Evolutionary conservation across 768 basidiomycete genomes (phyloP).

Genomic region (Boletus pseudo-olivaceus): DNA sequence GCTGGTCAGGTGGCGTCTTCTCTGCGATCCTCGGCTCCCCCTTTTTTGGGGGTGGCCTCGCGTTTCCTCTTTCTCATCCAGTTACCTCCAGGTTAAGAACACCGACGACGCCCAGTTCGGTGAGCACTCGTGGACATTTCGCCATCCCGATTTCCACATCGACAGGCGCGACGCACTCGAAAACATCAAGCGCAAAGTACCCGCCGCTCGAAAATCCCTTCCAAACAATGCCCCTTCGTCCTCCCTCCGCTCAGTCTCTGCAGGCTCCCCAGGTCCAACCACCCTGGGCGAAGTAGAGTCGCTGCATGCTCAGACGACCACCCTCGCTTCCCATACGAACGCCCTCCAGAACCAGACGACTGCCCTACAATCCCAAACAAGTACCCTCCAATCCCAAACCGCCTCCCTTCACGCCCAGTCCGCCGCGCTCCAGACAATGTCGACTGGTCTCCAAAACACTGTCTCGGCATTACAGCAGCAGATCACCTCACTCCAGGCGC

Average conservation of each 20-base stretch:
- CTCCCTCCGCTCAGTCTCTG: conserved; percentile 24
- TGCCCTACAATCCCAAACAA: conserved; percentile 26
- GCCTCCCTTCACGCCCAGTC: conserved; percentile 35
- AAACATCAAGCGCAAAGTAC: conserved; percentile 63
- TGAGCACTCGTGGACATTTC: conserved; percentile 54
- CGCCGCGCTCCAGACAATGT: conserved; percentile 30
- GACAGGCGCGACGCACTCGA: conserved; percentile 55
- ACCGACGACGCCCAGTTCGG: conserved; percentile 75
- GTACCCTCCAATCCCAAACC: conserved; percentile 27
- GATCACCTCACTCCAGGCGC: conserved; percentile 23
- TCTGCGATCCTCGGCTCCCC: conserved; percentile 10
- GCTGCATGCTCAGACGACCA: conserved; percentile 27
- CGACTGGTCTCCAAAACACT: conserved; percentile 24
- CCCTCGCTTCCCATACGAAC: conserved; percentile 29
- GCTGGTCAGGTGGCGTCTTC: not conserved
- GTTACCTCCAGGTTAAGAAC: conserved; percentile 58
- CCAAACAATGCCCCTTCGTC: conserved; percentile 27
- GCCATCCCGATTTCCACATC: conserved; percentile 51
- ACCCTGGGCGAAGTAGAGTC: conserved; percentile 25
- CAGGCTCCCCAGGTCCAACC: conserved; percentile 27
- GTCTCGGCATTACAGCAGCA: conserved; percentile 30
- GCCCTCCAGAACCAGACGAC: conserved; percentile 30
- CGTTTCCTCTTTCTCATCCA: too few relatives aligned
- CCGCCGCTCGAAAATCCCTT: conserved; percentile 32
- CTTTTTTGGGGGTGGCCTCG: conserved; percentile 8